Evolutionary conservation across 208 protist genomes (phyloP).

Genomic region (Acanthamoeba pearcei): DNA sequence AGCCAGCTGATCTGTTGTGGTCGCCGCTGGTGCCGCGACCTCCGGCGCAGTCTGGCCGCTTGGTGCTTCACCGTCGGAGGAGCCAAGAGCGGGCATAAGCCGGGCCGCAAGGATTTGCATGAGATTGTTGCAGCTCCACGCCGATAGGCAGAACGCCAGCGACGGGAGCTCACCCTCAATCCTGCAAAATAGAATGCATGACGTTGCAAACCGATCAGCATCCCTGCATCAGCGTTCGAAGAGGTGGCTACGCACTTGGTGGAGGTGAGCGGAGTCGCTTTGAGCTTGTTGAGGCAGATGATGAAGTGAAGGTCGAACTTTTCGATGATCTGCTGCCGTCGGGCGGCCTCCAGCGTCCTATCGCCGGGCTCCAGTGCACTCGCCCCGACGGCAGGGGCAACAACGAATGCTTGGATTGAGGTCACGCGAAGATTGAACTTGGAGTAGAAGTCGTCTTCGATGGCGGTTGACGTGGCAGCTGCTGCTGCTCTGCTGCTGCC

Average conservation of each 20-base stretch:
- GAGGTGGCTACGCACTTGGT: slow-evolving; percentile 6
- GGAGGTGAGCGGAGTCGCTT: slow-evolving; percentile 15
- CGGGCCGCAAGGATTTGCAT: slow-evolving; percentile 32
- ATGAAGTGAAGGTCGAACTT: slow-evolving; percentile 62
- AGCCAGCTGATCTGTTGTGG: neutral
- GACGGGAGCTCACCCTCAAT: slow-evolving; percentile 48
- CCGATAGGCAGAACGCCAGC: slow-evolving; percentile 30
- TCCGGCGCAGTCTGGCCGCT: neutral
- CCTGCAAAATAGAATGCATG: neutral
- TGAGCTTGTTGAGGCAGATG: slow-evolving; percentile 32
- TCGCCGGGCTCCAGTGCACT: neutral
- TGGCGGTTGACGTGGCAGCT: neutral
- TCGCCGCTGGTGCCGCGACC: neutral
- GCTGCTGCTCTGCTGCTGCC: neutral
- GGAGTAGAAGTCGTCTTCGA: slow-evolving; percentile 70
- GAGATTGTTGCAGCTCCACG: slow-evolving; percentile 49
- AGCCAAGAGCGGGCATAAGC: neutral
- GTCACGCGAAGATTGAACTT: slow-evolving; percentile 61
- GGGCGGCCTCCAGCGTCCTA: neutral
- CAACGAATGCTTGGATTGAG: slow-evolving; percentile 48
- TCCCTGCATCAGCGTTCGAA: neutral
- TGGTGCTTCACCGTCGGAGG: neutral
- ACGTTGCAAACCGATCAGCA: neutral
- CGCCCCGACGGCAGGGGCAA: too few species aligned
- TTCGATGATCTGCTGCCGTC: slow-evolving; percentile 46